These are phyloP conservation scores for Rhodotorula sp. DNA, from an alignment of 1,284 basidiomycete species.

Conservation along the genomic window DNA sequence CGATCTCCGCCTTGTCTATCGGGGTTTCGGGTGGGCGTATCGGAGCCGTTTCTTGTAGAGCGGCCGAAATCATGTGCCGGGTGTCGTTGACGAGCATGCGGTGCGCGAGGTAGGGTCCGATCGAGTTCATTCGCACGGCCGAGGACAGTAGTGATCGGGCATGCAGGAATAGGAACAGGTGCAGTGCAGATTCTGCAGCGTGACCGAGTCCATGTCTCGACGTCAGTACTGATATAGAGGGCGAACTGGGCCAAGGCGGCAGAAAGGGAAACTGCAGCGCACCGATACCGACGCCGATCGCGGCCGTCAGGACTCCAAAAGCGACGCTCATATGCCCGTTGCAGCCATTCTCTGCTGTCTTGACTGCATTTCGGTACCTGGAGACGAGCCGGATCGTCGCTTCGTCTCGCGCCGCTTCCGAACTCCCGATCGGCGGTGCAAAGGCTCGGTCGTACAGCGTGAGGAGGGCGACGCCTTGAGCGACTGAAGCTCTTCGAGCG, in stretches of 20 bases:
- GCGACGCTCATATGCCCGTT: slow-evolving; percentile 84
- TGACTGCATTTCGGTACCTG: slow-evolving; percentile 64
- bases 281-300: slow-evolving; percentile 73
- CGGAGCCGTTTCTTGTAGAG: neutral
- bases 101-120: slow-evolving; percentile 92
- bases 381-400: slow-evolving; percentile 56
- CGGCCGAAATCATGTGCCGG: slow-evolving; percentile 53
- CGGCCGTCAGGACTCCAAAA: slow-evolving; percentile 80
- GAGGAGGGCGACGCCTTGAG: slow-evolving; percentile 90
- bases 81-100: slow-evolving; percentile 77
- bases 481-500: slow-evolving; percentile 76
- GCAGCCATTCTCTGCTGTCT: slow-evolving; percentile 53
- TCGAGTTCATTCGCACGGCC: slow-evolving; percentile 81
- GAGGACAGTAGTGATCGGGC: slow-evolving; percentile 85
- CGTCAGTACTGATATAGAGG: too few relatives aligned
- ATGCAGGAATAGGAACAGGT: slow-evolving; percentile 89
- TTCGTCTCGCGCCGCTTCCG: slow-evolving; percentile 44
- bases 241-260: too few relatives aligned
- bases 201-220: neutral
- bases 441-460: slow-evolving; percentile 84
- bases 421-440: slow-evolving; percentile 47
- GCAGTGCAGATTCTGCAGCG: slow-evolving; percentile 65
- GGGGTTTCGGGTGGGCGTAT: slow-evolving; percentile 47
- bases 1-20: slow-evolving; percentile 54
- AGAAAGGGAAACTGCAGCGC: slow-evolving; percentile 41